These are phyloP conservation scores for Linaria vulgaris DNA, from an alignment of 257 asterid genomes.

Conservation along the genomic window DNA sequence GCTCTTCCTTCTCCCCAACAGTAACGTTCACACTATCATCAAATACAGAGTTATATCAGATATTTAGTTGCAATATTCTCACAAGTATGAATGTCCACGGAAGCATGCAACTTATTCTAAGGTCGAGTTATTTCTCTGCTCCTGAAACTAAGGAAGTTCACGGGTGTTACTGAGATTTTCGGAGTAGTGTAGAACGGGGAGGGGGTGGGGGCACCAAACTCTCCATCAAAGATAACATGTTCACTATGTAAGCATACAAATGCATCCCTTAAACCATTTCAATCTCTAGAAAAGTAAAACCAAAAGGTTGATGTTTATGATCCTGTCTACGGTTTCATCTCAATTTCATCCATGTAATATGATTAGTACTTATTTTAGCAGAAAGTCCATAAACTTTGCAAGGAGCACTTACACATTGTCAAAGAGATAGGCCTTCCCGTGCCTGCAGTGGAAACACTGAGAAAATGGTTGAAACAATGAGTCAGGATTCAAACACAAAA, in stretches of 20 bases:
- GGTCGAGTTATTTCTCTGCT: conserved; percentile 2
- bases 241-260: background rate
- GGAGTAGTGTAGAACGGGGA: background rate
- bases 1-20: conserved; percentile 64
- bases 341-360: background rate
- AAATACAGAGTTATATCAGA: conserved; percentile 25
- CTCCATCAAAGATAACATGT: background rate
- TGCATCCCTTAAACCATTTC: background rate
- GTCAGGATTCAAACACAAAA: conserved; percentile 32
- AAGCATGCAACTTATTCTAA: background rate
- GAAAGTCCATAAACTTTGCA: background rate
- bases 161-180: background rate
- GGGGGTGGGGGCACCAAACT: background rate
- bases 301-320: background rate
- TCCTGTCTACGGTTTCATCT: background rate
- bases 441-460: conserved; percentile 69
- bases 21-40: conserved; percentile 69
- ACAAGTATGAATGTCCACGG: conserved; percentile 13
- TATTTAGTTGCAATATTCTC: conserved; percentile 10
- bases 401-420: conserved; percentile 60
- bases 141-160: background rate
- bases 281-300: background rate
- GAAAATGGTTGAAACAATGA: conserved; percentile 26
- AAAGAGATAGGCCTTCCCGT: conserved; percentile 85
- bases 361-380: background rate